phyloP scores from a whole-genome alignment of 2,329 filamentous ascomycete species.

The Plenodomus tracheiphilus region DNA sequence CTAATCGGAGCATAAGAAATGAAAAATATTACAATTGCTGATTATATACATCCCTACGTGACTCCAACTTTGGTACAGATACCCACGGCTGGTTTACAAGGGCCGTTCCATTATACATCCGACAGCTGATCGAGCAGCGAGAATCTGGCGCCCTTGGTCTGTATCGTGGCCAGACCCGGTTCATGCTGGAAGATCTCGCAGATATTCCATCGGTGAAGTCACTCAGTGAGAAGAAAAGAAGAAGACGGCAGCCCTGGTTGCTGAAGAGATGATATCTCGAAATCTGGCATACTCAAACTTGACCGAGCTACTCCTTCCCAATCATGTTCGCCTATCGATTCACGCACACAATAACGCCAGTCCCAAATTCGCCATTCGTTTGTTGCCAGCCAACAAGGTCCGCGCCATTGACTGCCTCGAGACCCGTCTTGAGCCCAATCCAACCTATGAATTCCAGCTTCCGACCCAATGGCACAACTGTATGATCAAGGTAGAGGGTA shows the following conservation, averaged over 20 bases:
- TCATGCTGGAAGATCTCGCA: slow-evolving; percentile 45
- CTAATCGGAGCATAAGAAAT: too few relatives aligned
- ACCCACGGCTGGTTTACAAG: slow-evolving; percentile 31
- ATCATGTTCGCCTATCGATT: slow-evolving; percentile 53
- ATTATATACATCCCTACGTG: too few relatives aligned
- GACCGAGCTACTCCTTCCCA: slow-evolving; percentile 51
- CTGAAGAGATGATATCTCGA: slow-evolving; percentile 45
- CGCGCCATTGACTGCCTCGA: slow-evolving; percentile 40
- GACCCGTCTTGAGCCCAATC: slow-evolving; percentile 26
- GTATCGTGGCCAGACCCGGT: slow-evolving; percentile 43
- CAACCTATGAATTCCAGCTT: slow-evolving; percentile 38
- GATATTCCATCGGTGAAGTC: slow-evolving; percentile 27
- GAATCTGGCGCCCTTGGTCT: slow-evolving; percentile 35
- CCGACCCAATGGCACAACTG: slow-evolving; percentile 53
- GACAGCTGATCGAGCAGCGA: slow-evolving; percentile 31
- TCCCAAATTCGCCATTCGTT: slow-evolving; percentile 49
- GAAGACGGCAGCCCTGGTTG: slow-evolving; percentile 39
- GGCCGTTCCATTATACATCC: slow-evolving; percentile 43
- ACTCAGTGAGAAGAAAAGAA: slow-evolving; percentile 38
- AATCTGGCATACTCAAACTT: slow-evolving; percentile 56
- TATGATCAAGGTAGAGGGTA: slow-evolving; percentile 40
- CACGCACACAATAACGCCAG: slow-evolving; percentile 51
- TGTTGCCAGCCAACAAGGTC: slow-evolving; percentile 40
- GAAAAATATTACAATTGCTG: too few relatives aligned
- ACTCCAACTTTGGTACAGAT: slow-evolving; percentile 30